phyloP scores from a whole-genome alignment of 306 rosid species.

The Pyrus bretschneideri region DNA sequence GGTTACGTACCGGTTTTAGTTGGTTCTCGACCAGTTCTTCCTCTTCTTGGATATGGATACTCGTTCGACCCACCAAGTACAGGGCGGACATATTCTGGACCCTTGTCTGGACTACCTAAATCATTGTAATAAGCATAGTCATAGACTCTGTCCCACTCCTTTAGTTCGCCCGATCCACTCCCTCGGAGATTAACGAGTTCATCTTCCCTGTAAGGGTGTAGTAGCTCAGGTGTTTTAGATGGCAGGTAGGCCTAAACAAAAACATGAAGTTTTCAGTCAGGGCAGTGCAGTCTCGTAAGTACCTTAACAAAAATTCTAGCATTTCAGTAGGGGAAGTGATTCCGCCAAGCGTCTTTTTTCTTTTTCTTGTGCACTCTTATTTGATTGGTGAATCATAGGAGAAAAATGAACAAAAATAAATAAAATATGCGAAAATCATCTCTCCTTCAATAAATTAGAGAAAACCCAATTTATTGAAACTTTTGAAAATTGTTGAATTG shows the following conservation, averaged over 20 bases:
- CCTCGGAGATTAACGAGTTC: constrained; percentile 66
- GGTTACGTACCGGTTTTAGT: constrained; percentile 41
- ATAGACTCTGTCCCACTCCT: constrained; percentile 94
- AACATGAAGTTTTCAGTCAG: background rate
- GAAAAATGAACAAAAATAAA: no score
- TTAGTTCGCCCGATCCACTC: constrained; percentile 48
- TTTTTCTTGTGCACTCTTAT: no score
- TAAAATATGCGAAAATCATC: no score
- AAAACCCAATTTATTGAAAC: background rate
- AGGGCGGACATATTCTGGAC: constrained; percentile 50
- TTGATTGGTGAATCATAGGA: no score
- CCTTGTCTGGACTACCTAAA: constrained; percentile 62
- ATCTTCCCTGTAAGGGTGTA: constrained; percentile 56
- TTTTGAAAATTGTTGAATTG: background rate
- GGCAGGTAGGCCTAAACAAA: constrained; percentile 71
- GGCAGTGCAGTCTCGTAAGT: background rate
- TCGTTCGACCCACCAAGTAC: constrained; percentile 60
- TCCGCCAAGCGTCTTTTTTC: no score
- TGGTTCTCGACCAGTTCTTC: constrained; percentile 68
- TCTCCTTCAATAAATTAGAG: background rate
- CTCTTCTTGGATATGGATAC: constrained; percentile 83
- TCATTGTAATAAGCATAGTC: constrained; percentile 91
- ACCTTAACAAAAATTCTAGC: background rate
- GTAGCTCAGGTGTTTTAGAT: constrained; percentile 48
- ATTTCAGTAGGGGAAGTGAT: background rate